Evolutionary conservation across 768 basidiomycete species (phyloP), one percentile per base, ranked within the genome.

Genomic region (Tremella mesenterica): DNA sequence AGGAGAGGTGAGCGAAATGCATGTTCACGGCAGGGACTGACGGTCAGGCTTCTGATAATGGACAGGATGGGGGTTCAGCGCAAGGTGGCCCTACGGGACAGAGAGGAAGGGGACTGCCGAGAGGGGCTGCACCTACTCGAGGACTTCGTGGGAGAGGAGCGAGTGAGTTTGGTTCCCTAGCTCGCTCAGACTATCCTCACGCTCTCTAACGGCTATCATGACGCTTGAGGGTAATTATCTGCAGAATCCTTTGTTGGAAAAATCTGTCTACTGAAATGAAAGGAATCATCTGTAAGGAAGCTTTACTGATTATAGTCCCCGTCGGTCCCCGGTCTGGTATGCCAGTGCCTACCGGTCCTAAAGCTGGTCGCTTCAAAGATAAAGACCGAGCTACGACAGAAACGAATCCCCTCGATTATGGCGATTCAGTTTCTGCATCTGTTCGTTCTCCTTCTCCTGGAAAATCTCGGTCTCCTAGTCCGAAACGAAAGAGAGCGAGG

Each of bases 311-410:
- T n/a, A 16, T 31, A 49, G 63, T 65, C 4, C 64, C 67, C 0
- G 50, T 60, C 16, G 67, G 64, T 2, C 64, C 67, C 23, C 52
- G 64, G 26, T 61, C 60, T 18, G 63, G 51, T 12, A 36, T 58
- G 10, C 29, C 58, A 12, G 60, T 64, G 12, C 68, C 68, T 0
- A 64, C 54, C 28, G 68, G 68, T 4, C 68, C 68, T 34, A 70
- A 70, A 57, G 68, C 65, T 27, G 68, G 68, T 25, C 58, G 68
- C 51, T 70, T 70, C 58, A 54, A 52, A 41, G 68, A 70, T 39
- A 70, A 70, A 44, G 68, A 70, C 49, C 50, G 58, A 2, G 68
- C 67, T 28, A 65, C 66, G 20, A 46, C 46, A 9, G 38, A 54
- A 2, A 57, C 61, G 2, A 55, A 52, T 14, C 41, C 55, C 0